These are phyloP conservation scores for Sporothrix mexicana DNA, from an alignment of 2,329 filamentous ascomycete genomes.

Conservation along the genomic window DNA sequence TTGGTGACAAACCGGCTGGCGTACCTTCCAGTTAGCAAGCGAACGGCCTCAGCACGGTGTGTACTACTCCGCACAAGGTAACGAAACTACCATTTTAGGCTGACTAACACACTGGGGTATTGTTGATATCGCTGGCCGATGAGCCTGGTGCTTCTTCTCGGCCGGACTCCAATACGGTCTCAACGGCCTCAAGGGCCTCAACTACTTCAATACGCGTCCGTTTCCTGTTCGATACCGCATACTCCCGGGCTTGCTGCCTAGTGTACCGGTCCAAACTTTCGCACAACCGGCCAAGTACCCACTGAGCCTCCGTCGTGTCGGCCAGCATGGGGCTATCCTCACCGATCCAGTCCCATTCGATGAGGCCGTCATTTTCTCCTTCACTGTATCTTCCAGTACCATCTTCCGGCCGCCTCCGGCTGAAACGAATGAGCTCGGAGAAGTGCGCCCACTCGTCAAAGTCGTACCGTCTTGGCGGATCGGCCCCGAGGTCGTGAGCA, in stretches of 20 bases:
- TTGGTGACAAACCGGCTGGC: no score
- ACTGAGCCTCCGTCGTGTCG: conserved; percentile 67
- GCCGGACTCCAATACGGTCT: background rate
- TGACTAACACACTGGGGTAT: background rate
- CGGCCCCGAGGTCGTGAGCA: conserved; percentile 57
- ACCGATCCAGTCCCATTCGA: conserved; percentile 77
- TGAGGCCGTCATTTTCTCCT: conserved; percentile 57
- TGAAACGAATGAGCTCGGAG: conserved; percentile 66
- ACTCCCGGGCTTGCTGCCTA: conserved; percentile 25
- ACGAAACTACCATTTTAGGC: conserved; percentile 7
- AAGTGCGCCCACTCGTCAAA: conserved; percentile 75
- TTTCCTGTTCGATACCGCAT: background rate
- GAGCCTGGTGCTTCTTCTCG: background rate
- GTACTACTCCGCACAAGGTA: background rate
- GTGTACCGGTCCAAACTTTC: conserved; percentile 61
- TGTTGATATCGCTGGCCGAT: background rate
- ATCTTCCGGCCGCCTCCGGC: conserved; percentile 38
- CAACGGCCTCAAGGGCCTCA: background rate
- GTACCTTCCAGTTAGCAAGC: background rate
- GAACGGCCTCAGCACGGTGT: background rate
- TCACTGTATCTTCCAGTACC: conserved; percentile 12
- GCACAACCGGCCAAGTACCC: conserved; percentile 68
- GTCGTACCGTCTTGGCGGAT: conserved; percentile 58
- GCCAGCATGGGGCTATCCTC: conserved; percentile 71
- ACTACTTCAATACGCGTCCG: background rate